Evolutionary conservation across 805 yeast genomes (phyloP).

Genomic region (Saccharomycopsis babjevae): DNA sequence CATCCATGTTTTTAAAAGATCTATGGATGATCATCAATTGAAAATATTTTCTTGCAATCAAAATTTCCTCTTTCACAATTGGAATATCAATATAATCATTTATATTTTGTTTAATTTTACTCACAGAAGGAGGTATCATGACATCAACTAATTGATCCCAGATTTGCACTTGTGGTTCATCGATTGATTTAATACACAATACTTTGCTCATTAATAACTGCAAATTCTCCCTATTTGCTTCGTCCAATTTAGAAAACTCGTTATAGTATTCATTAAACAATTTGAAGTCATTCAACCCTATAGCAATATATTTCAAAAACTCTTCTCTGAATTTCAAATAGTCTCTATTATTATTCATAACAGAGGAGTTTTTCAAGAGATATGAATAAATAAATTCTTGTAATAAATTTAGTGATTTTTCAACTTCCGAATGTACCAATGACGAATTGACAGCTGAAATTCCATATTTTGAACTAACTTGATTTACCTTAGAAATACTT

Average conservation of each 20-base stretch:
- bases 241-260: background rate
- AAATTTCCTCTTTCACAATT: conserved; percentile 1
- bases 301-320: background rate
- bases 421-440: background rate
- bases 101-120: background rate
- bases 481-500: background rate
- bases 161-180: background rate
- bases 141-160: conserved; percentile 1
- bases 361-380: background rate
- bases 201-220: conserved; percentile 1
- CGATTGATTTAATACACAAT: background rate
- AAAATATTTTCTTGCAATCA: background rate
- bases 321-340: background rate
- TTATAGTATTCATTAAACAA: background rate
- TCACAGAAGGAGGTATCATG: background rate
- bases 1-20: conserved; percentile 3
- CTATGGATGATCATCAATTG: background rate
- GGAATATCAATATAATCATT: background rate
- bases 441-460: background rate
- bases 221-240: background rate
- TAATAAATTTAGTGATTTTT: background rate
- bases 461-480: background rate
- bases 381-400: background rate
- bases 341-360: background rate
- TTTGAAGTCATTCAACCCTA: background rate